phyloP scores from a whole-genome alignment of 2,329 filamentous ascomycete species.

The Salinomyces thailandicus region DNA sequence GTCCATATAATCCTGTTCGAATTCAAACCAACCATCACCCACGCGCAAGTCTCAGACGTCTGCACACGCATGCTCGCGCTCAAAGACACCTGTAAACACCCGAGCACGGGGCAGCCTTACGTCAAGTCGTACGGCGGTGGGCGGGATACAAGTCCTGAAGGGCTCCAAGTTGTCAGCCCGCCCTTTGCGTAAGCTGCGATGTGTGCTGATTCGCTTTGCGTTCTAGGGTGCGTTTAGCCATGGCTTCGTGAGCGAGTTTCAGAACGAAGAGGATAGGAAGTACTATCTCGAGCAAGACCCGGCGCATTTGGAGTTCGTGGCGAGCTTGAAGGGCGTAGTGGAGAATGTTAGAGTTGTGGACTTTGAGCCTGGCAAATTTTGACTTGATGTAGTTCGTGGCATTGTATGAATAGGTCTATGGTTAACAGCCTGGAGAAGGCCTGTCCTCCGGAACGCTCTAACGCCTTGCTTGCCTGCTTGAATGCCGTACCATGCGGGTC shows the following conservation, averaged over 20 bases:
- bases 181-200: background rate
- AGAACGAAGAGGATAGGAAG: conserved; percentile 50
- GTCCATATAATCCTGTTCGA: conserved; percentile 60
- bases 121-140: conserved; percentile 50
- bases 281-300: conserved; percentile 60
- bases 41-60: conserved; percentile 48
- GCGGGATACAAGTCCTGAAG: conserved; percentile 52
- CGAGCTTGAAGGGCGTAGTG: conserved; percentile 38
- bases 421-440: too few relatives aligned
- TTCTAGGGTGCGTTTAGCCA: conserved; percentile 52
- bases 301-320: conserved; percentile 50
- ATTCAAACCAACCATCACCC: conserved; percentile 45
- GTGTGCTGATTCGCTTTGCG: background rate
- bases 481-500: too few relatives aligned
- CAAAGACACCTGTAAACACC: conserved; percentile 49
- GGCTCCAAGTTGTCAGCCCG: conserved; percentile 42
- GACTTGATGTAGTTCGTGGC: conserved; percentile 3
- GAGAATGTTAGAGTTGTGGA: conserved; percentile 50
- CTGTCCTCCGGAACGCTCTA: too few relatives aligned
- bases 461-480: too few relatives aligned
- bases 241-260: conserved; percentile 59
- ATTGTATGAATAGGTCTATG: too few relatives aligned
- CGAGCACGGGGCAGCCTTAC: conserved; percentile 48
- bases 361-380: conserved; percentile 37
- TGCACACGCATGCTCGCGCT: conserved; percentile 37